phyloP scores from a whole-genome alignment of 78 protist genomes.

The Protostelium mycophagum region DNA sequence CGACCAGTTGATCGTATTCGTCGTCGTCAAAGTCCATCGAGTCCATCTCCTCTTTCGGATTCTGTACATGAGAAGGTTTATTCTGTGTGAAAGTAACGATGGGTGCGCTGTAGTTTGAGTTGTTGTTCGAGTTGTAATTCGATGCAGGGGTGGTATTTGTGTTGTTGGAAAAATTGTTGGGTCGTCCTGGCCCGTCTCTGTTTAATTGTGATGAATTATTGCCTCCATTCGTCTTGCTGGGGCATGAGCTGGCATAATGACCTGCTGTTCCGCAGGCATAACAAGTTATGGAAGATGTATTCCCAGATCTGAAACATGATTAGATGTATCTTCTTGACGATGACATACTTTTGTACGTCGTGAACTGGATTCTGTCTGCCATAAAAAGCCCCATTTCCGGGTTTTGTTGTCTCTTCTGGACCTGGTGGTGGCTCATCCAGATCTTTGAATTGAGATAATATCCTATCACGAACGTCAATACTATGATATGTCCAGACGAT shows the following conservation, averaged over 20 bases:
- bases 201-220: not conserved
- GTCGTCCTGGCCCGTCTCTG: no score
- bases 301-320: not conserved
- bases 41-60: no score
- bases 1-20: no score
- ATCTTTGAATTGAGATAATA: not conserved
- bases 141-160: no score
- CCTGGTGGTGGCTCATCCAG: not conserved
- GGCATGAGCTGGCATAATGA: not conserved
- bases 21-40: no score
- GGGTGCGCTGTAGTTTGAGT: no score
- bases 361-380: not conserved
- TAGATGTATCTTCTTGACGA: not conserved
- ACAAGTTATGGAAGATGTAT: not conserved
- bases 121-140: no score
- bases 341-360: not conserved
- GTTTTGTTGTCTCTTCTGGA: not conserved
- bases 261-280: not conserved
- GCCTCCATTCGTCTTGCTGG: not conserved
- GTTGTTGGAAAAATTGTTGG: no score
- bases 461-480: not conserved
- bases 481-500: not conserved
- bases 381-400: not conserved
- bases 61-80: no score
- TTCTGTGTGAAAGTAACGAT: no score